These are phyloP conservation scores for Cicer chorassanicum DNA, from an alignment of 306 rosid genomes.

Conservation along the genomic window DNA sequence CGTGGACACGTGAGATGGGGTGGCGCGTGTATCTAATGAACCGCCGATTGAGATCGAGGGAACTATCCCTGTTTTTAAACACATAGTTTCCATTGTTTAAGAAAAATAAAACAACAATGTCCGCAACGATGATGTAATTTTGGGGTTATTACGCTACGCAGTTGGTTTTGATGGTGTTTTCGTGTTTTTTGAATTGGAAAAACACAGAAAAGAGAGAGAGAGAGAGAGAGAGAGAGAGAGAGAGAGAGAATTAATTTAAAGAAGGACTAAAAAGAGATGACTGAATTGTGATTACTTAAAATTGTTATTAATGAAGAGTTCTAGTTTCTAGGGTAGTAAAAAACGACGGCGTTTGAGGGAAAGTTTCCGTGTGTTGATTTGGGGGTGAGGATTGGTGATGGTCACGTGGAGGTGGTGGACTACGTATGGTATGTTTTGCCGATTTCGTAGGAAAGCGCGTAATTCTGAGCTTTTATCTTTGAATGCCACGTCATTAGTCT, in stretches of 20 bases:
- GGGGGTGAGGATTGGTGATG: neutral
- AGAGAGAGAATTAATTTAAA: neutral
- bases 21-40: conserved; percentile 61
- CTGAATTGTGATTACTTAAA: neutral
- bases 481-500: conserved; percentile 53
- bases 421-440: neutral
- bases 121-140: conserved; percentile 5
- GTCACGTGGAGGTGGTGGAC: conserved; percentile 37
- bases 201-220: neutral
- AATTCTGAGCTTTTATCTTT: conserved; percentile 22
- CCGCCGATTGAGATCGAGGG: conserved; percentile 63
- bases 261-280: conserved; percentile 14
- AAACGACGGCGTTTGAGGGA: conserved; percentile 34
- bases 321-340: neutral
- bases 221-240: no score
- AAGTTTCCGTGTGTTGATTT: conserved; percentile 14
- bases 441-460: conserved; percentile 45
- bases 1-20: conserved; percentile 60
- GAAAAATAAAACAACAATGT: conserved; percentile 12
- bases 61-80: conserved; percentile 61
- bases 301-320: no score
- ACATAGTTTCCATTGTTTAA: conserved; percentile 64
- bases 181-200: neutral
- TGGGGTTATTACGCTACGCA: neutral
- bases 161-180: neutral